Base-by-base conservation (phyloP, 2,329 filamentous ascomycete genomes). In the Botryotinia narcissicola region DNA sequence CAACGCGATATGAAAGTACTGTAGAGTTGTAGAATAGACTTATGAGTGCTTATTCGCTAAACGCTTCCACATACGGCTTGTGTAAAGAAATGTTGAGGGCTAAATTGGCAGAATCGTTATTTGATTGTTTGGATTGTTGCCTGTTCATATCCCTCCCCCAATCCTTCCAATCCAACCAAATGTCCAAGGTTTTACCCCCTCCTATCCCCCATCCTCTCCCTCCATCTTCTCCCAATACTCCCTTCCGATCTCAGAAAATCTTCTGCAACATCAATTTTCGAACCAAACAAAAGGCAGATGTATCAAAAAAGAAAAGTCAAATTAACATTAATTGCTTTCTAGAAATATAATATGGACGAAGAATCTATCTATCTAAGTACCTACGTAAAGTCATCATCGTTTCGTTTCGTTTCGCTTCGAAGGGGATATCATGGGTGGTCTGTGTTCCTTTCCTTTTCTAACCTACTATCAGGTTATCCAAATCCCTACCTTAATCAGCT, bases 381-480 rank as follows among this genome's bases (percentile, higher is more conserved):
- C 25, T 40, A 42, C n/a, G 66, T 25, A 32, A 68, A 57, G 66
- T 32, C 48, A 32, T 57, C 48, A 42, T 48, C 46, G 20, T 46
- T 22, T 68, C 48, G 37, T 20, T 29, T 57, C 18, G 37, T 2
- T 51, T 57, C 46, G 35, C 18, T 29, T 68, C 35, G 40, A 68
- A 42, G 54, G 46, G 62, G 64, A 68, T 54, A 68, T 64, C 62
- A 48, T 48, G 63, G 18, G 16, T 35, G 63, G 10, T 66, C 29
- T 48, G 35, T 57, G 46, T 37, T 57, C 35, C 66, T 32, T 51
- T 51, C 48, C 48, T 54, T 68, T 57, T 12, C n/a, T 57, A 32
- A 37, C 48, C 66, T 29, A 4, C 25, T 68, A 57, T n/a, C 64
- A n/a, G 29, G 66, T 29, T 29, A 57, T 57, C 35, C 66, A 57